Evolutionary conservation across 2,329 filamentous ascomycete genomes (phyloP), one percentile per base, ranked within the genome.

Genomic region (Gnomoniopsis sp.): DNA sequence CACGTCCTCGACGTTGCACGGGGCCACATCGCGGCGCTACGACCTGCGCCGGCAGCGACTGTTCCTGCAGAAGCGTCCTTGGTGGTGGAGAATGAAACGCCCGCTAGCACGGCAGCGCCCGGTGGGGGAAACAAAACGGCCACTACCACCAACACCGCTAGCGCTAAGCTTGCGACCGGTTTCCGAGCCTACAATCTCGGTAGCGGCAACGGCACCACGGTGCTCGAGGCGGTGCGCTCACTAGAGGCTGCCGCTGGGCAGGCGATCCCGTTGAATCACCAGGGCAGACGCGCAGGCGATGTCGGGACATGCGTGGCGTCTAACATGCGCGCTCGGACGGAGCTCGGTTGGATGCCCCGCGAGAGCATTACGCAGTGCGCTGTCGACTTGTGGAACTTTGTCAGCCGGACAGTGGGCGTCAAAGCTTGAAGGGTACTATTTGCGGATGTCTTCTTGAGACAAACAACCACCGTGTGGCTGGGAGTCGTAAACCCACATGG

Each of bases 1-100:
- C 86, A 88, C 64, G 86, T 88, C 41, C 81, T 79, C 17, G 86
- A 88, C 69, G 77, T 89, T 48, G 85, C 85, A 6, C 76, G 81
- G 46, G 86, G 83, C 4, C 86, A 89, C 69, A 79, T 88, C 41
- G 83, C 85, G 7, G 86, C 86, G 1, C 73, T 87, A 22, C 58
- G 67, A 17, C 66, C 75, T 69, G 72, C 36, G 68, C 67, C 26
- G 66, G 70, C 19, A 70, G 70, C 10, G 67, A 67, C 46, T 15
- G n/a, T 22, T 19, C 12, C 7, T 14, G 30, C 49, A 44, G 19
- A 19, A 44, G 19, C 15, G 38, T 12, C n/a, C 26, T n/a, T n/a
- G n/a, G n/a, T n/a, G n/a, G 21, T 7, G 43, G 17, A 17, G 19
- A 1, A 4, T 14, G 1, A 6, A 52, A 30, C 46, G 22, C 14